Evolutionary conservation across 2,329 filamentous ascomycete genomes (phyloP).

Genomic region (Coleophoma cylindrospora): DNA sequence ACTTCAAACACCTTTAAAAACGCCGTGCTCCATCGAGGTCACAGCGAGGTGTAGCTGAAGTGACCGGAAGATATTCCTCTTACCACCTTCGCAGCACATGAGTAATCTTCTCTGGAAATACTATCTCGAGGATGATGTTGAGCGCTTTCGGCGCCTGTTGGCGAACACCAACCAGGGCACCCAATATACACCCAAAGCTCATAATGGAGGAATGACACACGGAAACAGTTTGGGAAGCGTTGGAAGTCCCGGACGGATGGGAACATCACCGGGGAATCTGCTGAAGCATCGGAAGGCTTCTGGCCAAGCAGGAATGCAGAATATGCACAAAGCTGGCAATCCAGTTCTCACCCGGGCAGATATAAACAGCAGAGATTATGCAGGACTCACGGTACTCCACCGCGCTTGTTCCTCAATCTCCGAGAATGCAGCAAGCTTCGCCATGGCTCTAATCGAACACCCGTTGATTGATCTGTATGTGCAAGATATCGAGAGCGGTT

Average conservation of each 20-base stretch:
- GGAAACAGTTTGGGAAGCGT: slow-evolving; percentile 33
- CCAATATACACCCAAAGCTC: slow-evolving; percentile 49
- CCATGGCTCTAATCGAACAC: slow-evolving; percentile 73
- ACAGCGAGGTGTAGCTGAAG: slow-evolving; percentile 70
- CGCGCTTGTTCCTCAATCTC: slow-evolving; percentile 75
- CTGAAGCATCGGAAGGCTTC: slow-evolving; percentile 48
- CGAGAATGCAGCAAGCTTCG: slow-evolving; percentile 66
- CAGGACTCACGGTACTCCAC: slow-evolving; percentile 78
- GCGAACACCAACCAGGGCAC: slow-evolving; percentile 57
- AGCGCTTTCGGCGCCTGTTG: slow-evolving; percentile 85
- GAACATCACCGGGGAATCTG: slow-evolving; percentile 44
- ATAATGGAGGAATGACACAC: slow-evolving; percentile 34
- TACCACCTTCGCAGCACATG: slow-evolving; percentile 58
- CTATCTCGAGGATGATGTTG: slow-evolving; percentile 97
- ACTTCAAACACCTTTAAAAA: slow-evolving; percentile 77
- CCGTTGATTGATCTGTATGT: slow-evolving; percentile 79
- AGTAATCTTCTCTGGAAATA: slow-evolving; percentile 96
- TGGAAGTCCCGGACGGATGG: slow-evolving; percentile 21
- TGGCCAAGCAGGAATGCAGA: slow-evolving; percentile 39
- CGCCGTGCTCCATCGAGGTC: slow-evolving; percentile 80
- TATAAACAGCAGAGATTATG: slow-evolving; percentile 78
- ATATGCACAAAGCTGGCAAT: slow-evolving; percentile 39
- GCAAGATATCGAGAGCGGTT: slow-evolving; percentile 88
- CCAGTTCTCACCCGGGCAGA: slow-evolving; percentile 52
- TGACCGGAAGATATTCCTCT: slow-evolving; percentile 28